Base-by-base conservation (phyloP, 2,329 filamentous ascomycete species). In the Allantophomopsis lycopodina region DNA sequence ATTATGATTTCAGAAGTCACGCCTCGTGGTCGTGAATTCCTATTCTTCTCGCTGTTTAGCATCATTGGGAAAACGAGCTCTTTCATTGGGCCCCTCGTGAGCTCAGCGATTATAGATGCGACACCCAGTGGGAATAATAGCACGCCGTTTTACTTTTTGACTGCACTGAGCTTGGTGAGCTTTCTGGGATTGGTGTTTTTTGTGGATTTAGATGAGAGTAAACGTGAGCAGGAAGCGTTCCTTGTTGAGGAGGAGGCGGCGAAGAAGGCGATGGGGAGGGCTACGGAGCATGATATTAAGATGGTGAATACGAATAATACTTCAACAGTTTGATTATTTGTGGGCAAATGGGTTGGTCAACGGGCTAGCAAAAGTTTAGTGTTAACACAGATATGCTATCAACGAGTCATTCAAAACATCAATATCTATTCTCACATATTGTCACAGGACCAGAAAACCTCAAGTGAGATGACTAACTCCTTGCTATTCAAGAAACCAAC, bases 1-100 rank as follows among this genome's bases (percentile, higher is more conserved):
- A 81, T 77, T 49, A 77, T 83, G 69, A 83, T 83, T 47, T 74
- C 69, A 2, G 78, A 80, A 48, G 75, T 83, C 2, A 80, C 76
- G 0, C 78, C 78, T 0, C 64, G 73, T 5, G 77, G 77, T 31
- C 75, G 80, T 49, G 79, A 82, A 47, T 81, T 80, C 48, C 59
- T 83, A 10, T 83, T 83, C 62, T 83, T 83, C 64, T 71, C 66
- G 36, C 56, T 83, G 1, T 82, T 82, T 57, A 76, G 69, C 44
- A 79, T 82, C 48, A 70, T 81, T 20, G 76, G 77, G 35, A 83
- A 83, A 57, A 77, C 76, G 0, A 76, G 69, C 7, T 73, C 69
- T 1, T 82, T 81, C 48, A 79, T 83, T 40, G 78, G 78, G 0
- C 79, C 78, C 0, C 59, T 83, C 18, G 76, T 83, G n/a, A 75